A percentile compares a stretch with the other conserved stretches of the same genome.
Conservation (phyloP, 148 eudicot genomes). For the Camellia japonica region DNA sequence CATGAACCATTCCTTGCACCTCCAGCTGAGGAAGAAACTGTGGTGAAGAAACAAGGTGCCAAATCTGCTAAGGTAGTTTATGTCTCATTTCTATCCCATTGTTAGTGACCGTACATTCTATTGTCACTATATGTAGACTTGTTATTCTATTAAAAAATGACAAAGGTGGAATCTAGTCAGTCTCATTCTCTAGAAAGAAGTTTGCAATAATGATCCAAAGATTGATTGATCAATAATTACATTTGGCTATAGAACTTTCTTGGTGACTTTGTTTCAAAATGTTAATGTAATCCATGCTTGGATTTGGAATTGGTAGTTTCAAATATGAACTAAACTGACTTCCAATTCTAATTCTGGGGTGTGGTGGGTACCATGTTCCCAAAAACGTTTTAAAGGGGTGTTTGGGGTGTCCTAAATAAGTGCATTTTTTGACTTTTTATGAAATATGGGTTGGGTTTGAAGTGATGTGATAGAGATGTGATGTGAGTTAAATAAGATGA, state of each 20-base stretch:
- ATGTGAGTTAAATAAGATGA: no score
- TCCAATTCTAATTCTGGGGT: neutral
- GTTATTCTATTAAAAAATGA: neutral
- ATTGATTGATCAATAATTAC: neutral
- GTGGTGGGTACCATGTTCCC: no score
- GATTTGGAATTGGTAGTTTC: neutral
- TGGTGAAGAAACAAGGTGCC: constrained; percentile 47
- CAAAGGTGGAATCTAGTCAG: neutral
- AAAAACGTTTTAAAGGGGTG: no score
- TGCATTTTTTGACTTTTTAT: no score
- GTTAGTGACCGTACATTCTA: neutral
- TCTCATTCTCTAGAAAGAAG: neutral
- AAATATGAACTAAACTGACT: neutral
- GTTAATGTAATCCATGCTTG: neutral
- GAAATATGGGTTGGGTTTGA: no score
- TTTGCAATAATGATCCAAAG: neutral
- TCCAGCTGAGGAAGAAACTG: constrained; percentile 39
- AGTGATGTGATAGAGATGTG: no score
- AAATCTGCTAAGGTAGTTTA: constrained; percentile 52
- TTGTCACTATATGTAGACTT: neutral
- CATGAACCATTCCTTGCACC: constrained; percentile 63
- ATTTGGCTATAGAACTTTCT: neutral
- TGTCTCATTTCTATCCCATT: neutral
- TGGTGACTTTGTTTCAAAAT: neutral
- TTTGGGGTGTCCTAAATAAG: no score